These are phyloP conservation scores for Citeromyces matritensis DNA, from an alignment of 805 yeast species.

Conservation along the genomic window DNA sequence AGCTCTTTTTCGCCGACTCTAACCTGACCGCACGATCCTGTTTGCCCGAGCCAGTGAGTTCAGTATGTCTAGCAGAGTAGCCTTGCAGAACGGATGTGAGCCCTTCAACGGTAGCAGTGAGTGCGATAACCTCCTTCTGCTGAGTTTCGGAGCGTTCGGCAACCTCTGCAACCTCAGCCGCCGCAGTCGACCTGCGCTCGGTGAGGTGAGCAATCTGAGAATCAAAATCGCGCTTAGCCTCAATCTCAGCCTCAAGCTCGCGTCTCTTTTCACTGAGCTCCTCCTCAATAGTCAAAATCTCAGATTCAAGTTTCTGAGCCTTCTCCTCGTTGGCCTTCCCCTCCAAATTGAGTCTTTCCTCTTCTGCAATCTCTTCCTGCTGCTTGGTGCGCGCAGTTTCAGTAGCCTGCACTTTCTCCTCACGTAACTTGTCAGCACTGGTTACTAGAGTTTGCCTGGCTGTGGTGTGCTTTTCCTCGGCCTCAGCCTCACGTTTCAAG, in stretches of 20 bases:
- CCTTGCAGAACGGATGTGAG: too few relatives aligned
- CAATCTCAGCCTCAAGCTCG: conserved; percentile 22
- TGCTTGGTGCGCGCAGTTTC: conserved; percentile 14
- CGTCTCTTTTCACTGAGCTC: conserved; percentile 12
- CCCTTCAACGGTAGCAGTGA: too few relatives aligned
- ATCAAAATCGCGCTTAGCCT: conserved; percentile 23
- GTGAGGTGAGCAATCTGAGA: conserved; percentile 6
- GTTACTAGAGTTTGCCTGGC: conserved; percentile 25
- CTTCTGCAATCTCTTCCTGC: conserved; percentile 11
- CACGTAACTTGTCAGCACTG: conserved; percentile 28
- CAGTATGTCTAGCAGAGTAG: too few relatives aligned
- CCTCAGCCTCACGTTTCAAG: conserved; percentile 27
- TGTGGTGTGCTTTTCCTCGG: conserved; percentile 26
- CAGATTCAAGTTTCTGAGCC: conserved; percentile 20
- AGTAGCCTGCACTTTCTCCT: conserved; percentile 12
- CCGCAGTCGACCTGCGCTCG: too few relatives aligned
- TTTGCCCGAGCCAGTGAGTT: conserved; percentile 8
- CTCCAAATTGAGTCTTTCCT: conserved; percentile 20
- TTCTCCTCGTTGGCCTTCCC: conserved; percentile 20
- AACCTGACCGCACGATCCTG: conserved; percentile 19
- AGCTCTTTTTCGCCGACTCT: conserved; percentile 23
- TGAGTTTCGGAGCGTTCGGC: too few relatives aligned
- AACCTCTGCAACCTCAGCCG: too few relatives aligned
- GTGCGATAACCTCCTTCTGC: too few relatives aligned
- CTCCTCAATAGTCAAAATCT: conserved; percentile 23